Evolutionary conservation across 805 yeast species (phyloP).

Genomic region (Tetrapisispora arboricola): DNA sequence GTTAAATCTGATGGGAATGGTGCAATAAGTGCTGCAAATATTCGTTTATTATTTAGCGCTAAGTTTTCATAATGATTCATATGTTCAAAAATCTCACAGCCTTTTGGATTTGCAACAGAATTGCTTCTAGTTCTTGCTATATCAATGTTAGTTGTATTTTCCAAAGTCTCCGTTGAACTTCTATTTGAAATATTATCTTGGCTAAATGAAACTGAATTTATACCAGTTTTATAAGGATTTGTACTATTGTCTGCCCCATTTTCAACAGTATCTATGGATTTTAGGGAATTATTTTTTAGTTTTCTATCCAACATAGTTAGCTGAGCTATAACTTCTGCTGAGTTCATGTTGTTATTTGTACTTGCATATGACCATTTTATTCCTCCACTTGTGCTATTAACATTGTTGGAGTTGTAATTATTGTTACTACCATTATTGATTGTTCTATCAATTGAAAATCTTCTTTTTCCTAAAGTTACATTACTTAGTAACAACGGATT

Average conservation of each 20-base stretch:
- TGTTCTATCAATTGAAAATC: background rate
- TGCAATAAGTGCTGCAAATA: conserved; percentile 15
- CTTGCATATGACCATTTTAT: conserved; percentile 1
- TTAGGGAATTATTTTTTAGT: background rate
- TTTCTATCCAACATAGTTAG: conserved; percentile 2
- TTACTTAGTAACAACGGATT: conserved; percentile 1
- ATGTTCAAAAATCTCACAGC: conserved; percentile 17
- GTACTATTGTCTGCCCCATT: background rate
- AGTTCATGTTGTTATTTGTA: conserved; percentile 1
- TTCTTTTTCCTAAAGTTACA: background rate
- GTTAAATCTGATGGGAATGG: conserved; percentile 24
- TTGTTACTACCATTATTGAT: conserved; percentile 6
- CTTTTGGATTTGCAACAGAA: conserved; percentile 6
- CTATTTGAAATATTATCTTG: background rate
- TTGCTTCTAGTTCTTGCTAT: conserved; percentile 1
- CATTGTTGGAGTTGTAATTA: conserved; percentile 7
- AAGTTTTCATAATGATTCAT: conserved; percentile 15
- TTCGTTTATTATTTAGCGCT: conserved; percentile 10
- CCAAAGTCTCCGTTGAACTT: background rate
- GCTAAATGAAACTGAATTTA: background rate
- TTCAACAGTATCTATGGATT: background rate
- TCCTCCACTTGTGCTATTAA: background rate
- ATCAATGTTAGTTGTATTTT: background rate
- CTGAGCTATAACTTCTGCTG: conserved; percentile 2
- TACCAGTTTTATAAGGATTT: background rate